Base-by-base conservation (phyloP, 768 basidiomycete species). In the Auriscalpium vulgare region DNA sequence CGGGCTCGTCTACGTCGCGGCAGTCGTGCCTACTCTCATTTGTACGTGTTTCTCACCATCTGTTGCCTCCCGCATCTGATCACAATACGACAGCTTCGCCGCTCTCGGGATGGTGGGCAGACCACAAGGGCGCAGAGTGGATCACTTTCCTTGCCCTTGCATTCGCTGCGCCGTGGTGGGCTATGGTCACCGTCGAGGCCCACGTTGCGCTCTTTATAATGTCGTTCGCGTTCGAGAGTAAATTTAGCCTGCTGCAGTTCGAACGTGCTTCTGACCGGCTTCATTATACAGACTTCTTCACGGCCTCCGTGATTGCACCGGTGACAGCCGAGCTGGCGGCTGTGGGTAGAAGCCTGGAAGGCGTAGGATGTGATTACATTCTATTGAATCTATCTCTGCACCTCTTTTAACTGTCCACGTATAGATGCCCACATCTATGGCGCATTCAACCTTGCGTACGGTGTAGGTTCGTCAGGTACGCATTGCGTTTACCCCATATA, bases 401-500 rank as follows among this genome's bases (percentile, higher is more conserved):
- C 50, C 46, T 19, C 29, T 21, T 13, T 37, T 36, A 8, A 34
- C 19, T 10, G 17, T 37, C 50, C 54, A 36, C 51, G 13, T 7
- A 34, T 61, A 89, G 88, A 85, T 67, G 87, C 79, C 1, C 87
- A 89, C 62, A 76, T 86, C 3, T 90, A 87, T 62, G 87, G 82
- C 4, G 83, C 81, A 0, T 88, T 87, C 65, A 91, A 88, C 69
- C 63, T 89, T 10, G 81, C 80, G 2, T 88, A 82, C 57, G 87
- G 84, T 1, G 65, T 85, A 55, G 87, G 85, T 35, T 77, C 82
- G 37, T 70, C 80, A 47, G 64, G 87, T 87, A 61, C 66, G 78
- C 71, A 16, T 11, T 43, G 53, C 35, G 34, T 16, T 16, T 40
- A 13, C 36, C 50, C 16, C 40, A 40, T 50, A 21, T 34, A 38